Percentiles rank a stretch among this genome's conserved stretches.
These are phyloP conservation scores for Ricinus communis DNA, from an alignment of 345 rosid species.

Conservation along the genomic window DNA sequence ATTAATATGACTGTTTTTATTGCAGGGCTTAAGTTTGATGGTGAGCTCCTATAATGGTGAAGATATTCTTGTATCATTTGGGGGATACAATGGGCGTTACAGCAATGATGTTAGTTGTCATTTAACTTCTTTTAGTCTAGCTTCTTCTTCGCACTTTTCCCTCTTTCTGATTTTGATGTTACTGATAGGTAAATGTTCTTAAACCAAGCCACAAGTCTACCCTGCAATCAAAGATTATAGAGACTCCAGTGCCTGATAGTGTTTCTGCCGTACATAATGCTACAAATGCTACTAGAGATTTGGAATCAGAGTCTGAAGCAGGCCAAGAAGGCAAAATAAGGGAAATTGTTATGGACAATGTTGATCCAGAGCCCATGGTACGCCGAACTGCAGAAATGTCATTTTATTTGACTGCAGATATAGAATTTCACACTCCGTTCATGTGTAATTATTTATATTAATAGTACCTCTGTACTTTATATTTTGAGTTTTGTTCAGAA, in stretches of 20 bases:
- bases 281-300: slow-evolving; percentile 73
- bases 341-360: slow-evolving; percentile 79
- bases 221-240: slow-evolving; percentile 62
- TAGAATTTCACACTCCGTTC: background rate
- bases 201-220: slow-evolving; percentile 95
- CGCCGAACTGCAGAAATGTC: background rate
- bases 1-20: slow-evolving; percentile 18
- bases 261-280: slow-evolving; percentile 68
- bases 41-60: slow-evolving; percentile 77
- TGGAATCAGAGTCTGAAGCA: slow-evolving; percentile 72
- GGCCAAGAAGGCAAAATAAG: slow-evolving; percentile 85
- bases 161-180: slow-evolving; percentile 24
- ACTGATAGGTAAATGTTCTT: slow-evolving; percentile 72
- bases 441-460: background rate
- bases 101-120: slow-evolving; percentile 69
- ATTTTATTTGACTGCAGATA: background rate
- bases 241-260: slow-evolving; percentile 64
- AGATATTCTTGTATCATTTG: slow-evolving; percentile 87
- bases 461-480: background rate
- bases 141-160: slow-evolving; percentile 3
- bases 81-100: slow-evolving; percentile 96
- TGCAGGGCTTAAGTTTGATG: slow-evolving; percentile 88
- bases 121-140: slow-evolving; percentile 12
- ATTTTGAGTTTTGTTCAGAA: slow-evolving; percentile 41
- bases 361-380: slow-evolving; percentile 60